Base-by-base conservation (phyloP, 1,139 yeast genomes). In the Scheffersomyces parashehatae region DNA sequence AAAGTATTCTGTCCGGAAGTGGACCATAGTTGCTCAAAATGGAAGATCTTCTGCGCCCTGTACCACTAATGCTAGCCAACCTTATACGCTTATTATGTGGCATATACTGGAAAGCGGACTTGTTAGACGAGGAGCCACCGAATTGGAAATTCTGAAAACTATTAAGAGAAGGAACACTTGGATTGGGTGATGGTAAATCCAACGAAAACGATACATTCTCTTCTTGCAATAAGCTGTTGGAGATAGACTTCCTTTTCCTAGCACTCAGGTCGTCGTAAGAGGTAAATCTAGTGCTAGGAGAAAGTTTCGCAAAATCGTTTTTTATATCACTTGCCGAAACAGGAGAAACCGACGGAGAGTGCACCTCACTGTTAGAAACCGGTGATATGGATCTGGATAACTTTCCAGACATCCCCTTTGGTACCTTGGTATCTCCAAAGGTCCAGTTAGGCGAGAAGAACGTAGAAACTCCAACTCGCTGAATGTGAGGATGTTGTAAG, bases 1-100 rank as follows among this genome's bases (percentile, higher is more conserved):
- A 58, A 36, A 83, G 65, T 2, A 83, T 58, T 11, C 77, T 65
- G 55, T 84, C 90, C 0, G 88, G 82, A 32, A 84, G 64, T 1
- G 82, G 79, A 3, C 85, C 81, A 16, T 75, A 60, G 46, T 59
- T 71, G 14, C 77, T 71, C 42, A 83, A 63, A 3, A 80, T 67
- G 0, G 88, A 81, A 0, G 86, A 79, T 42, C 83, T 67, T 42
- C 87, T 66, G 44, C 85, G 68, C 3, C 67, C 49, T 20, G 67
- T 56, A 14, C 55, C 59, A 36, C 57, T 61, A 42, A 72, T 56
- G 38, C 60, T 62, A 8, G 73, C 70, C 36, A 82, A 58, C 49
- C 81, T 65, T 41, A 75, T 55, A 58, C 88, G 68, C 51, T 79
- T 78, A 39, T 71, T 75, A 47, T 75, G 81, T 1, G 82, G 76